Base-by-base conservation (phyloP, 1,284 basidiomycete species). In the Tilletia caries region DNA sequence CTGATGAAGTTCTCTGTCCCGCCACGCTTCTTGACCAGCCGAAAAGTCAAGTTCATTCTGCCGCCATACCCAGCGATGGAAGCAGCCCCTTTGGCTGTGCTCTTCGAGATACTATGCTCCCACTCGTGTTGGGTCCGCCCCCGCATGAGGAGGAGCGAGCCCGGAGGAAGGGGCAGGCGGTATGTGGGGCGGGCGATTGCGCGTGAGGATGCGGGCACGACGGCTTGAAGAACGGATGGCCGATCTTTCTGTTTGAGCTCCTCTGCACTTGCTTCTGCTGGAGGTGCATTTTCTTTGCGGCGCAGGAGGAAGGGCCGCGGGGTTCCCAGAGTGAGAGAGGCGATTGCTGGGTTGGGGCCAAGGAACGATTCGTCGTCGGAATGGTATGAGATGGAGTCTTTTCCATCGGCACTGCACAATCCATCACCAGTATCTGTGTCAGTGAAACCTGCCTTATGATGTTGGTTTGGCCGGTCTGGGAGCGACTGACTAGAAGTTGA, bases 41-140 rank as follows among this genome's bases (percentile, higher is more conserved):
- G 75, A 69, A 85, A 85, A 4, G 84, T 85, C 66, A 85, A 76
- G 72, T 85, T 85, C 71, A 85, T 85, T 58, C 84, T 70, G 23
- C 77, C 76, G 37, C 44, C 27, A 3, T 76, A 81, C 8, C 64
- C 37, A 12, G 41, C 34, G 41, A 48, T n/a, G 6, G 33, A 15
- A 13, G 34, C 50, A 23, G 29, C 46, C 20, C 29, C 66, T n/a
- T 43, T 34, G 13, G 48, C 67, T 43, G 76, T 79, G 25, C 84
- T 70, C 69, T 84, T 85, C 1, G 84, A 84, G 8, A 85, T 77
- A 44, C 78, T 75, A 71, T 85, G 84, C 60, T 84, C 73, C 83
- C 83, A 85, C 29, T 82, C 77, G 46, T 77, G 74, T 68, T 85
- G 84, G 4, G 84, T 85, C 43, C 66, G 74, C 0, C 84, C 84